A percentile compares a stretch with the other conserved stretches of the same genome.
phyloP scores from a whole-genome alignment of 2,329 filamentous ascomycete species.

The Colletotrichum coccodes region DNA sequence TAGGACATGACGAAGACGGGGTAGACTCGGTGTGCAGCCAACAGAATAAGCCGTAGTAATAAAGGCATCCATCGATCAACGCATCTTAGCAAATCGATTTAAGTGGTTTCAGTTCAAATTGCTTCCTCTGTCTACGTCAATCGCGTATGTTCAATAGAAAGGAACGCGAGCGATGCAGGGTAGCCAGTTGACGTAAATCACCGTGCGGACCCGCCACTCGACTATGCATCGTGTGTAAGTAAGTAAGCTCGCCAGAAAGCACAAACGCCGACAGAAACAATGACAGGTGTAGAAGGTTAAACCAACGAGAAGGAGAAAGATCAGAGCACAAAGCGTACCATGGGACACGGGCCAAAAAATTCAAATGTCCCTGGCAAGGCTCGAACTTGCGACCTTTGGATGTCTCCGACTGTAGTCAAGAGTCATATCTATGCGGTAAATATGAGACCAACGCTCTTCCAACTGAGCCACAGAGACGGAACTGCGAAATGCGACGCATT shows the following conservation, averaged over 20 bases:
- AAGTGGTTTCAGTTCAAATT: too few relatives aligned
- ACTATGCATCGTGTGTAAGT: too few relatives aligned
- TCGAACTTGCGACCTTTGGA: constrained; percentile 33
- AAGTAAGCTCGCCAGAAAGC: too few relatives aligned
- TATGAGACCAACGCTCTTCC: constrained; percentile 32
- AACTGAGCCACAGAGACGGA: constrained; percentile 24
- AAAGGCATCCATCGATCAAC: too few relatives aligned
- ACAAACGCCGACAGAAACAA: neutral
- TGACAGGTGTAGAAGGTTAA: too few relatives aligned
- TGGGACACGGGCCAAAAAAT: neutral
- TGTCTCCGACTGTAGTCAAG: neutral
- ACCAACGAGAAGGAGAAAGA: neutral
- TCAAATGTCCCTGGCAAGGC: constrained; percentile 18
- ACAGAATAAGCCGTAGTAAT: too few relatives aligned
- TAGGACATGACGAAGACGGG: neutral
- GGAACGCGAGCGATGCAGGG: too few relatives aligned
- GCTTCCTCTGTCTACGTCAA: too few relatives aligned
- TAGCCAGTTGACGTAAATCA: too few relatives aligned
- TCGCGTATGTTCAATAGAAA: neutral
- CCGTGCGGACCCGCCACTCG: too few relatives aligned
- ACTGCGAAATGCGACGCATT: neutral
- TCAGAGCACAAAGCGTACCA: neutral
- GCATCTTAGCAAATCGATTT: too few relatives aligned
- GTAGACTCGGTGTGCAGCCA: neutral
- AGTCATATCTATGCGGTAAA: neutral